Percentiles rank a stretch among this genome's conserved stretches.
Evolutionary conservation across 352 stramenopile species (phyloP).

Genomic region (Globisporangium perplexum): DNA sequence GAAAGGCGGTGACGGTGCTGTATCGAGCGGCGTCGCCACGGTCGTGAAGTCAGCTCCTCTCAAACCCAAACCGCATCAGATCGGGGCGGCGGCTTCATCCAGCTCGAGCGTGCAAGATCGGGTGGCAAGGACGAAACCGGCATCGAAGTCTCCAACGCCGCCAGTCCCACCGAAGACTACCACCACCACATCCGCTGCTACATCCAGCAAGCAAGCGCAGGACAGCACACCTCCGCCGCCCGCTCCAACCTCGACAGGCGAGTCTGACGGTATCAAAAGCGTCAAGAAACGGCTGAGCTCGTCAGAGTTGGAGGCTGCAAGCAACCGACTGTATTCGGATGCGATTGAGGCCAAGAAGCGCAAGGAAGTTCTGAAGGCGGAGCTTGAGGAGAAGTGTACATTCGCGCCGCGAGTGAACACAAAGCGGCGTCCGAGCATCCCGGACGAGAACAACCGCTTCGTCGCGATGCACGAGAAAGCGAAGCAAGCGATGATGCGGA

Average conservation of each 20-base stretch:
- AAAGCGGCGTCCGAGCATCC: constrained; percentile 31
- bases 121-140: not conserved
- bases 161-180: not conserved
- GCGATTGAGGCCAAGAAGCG: constrained; percentile 51
- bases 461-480: constrained; percentile 44
- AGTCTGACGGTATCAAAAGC: constrained; percentile 11
- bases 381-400: constrained; percentile 45
- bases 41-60: not conserved
- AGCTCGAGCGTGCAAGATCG: not conserved
- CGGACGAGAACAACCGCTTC: constrained; percentile 35
- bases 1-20: not conserved
- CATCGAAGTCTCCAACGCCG: not conserved
- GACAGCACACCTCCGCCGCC: constrained; percentile 1
- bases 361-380: constrained; percentile 42
- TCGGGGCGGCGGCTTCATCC: not conserved
- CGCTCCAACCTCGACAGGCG: constrained; percentile 9
- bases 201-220: not conserved
- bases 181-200: not conserved
- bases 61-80: constrained; percentile 2
- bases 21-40: not conserved
- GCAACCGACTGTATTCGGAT: constrained; percentile 56
- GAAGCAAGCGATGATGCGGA: constrained; percentile 43
- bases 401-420: constrained; percentile 61
- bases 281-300: constrained; percentile 56
- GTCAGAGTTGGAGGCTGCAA: constrained; percentile 41